Evolutionary conservation across 2,329 filamentous ascomycete species (phyloP), one percentile per base, ranked within the genome.

Genomic region (Phialocephala sp.): DNA sequence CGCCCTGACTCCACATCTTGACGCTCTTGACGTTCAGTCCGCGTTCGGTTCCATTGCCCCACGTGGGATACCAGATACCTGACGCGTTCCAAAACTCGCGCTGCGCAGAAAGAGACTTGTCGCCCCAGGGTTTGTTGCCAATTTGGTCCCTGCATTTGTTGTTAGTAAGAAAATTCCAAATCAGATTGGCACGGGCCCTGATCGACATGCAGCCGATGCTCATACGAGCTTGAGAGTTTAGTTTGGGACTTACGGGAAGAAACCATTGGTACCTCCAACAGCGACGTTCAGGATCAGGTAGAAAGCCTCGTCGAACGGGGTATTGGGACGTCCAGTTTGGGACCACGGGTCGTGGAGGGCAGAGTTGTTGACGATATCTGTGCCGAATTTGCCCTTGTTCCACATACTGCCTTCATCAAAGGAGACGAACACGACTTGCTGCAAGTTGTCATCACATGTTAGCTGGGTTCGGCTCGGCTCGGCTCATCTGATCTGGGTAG

Each of bases 251-350:
- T 72, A 79, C 75, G 74, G 71, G 74, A 94, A 94, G 90, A 91
- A 94, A 39, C 91, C 91, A 70, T 92, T 93, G 32, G 88, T 91
- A 59, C 87, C 86, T 27, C 91, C 91, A 14, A 93, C 90, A 18
- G 87, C 90, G 8, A 93, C 80, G 73, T 91, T 91, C 63, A 93
- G 77, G 71, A 93, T 89, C 57, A 93, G 84, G 72, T 90, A 92
- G 74, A 93, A 93, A 9, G 84, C 79, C 69, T 91, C 83, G 73
- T 93, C 90, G 72, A 93, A 93, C 0, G 91, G 91, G 0, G 90
- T 87, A 66, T 88, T 85, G 50, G 82, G 72, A 36, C 81, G 81
- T 9, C 84, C 85, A 0, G 87, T 88, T 67, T 83, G 75, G 20
- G 79, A 81, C 90, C 90, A 93, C 1, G 85, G 82, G 71, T 92